Evolutionary conservation across 129 eudicot genomes (phyloP).

Genomic region (Chrysanthemum makinoi): DNA sequence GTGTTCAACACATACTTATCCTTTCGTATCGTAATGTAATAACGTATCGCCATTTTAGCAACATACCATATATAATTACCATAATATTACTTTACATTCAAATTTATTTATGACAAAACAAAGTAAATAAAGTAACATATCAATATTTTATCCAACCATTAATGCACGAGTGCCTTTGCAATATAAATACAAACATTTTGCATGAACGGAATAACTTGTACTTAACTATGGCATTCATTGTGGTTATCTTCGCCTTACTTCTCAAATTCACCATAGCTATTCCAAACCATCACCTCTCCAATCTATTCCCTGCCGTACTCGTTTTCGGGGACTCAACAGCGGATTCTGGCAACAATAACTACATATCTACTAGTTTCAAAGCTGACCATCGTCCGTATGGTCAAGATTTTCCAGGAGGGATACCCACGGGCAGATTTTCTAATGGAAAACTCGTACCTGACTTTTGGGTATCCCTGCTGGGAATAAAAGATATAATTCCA

Average conservation of each 20-base stretch:
- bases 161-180: conserved; percentile 15
- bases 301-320: conserved; percentile 29
- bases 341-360: conserved; percentile 51
- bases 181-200: conserved; percentile 11
- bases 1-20: no score
- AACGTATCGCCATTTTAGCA: background rate
- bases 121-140: conserved; percentile 10
- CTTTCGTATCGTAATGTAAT: no score
- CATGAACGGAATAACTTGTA: conserved; percentile 3
- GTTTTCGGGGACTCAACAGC: conserved; percentile 48
- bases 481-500: conserved; percentile 41
- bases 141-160: background rate
- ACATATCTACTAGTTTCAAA: conserved; percentile 25
- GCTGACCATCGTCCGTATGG: conserved; percentile 46
- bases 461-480: conserved; percentile 38
- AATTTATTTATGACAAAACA: conserved; percentile 2
- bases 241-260: conserved; percentile 1
- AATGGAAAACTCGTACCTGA: conserved; percentile 50
- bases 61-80: background rate
- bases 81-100: background rate
- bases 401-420: conserved; percentile 33
- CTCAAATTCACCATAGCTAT: conserved; percentile 9
- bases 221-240: conserved; percentile 23
- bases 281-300: conserved; percentile 9
- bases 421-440: conserved; percentile 47